Base-by-base conservation (phyloP, 352 stramenopile genomes). In the Phytophthora palmivora region DNA sequence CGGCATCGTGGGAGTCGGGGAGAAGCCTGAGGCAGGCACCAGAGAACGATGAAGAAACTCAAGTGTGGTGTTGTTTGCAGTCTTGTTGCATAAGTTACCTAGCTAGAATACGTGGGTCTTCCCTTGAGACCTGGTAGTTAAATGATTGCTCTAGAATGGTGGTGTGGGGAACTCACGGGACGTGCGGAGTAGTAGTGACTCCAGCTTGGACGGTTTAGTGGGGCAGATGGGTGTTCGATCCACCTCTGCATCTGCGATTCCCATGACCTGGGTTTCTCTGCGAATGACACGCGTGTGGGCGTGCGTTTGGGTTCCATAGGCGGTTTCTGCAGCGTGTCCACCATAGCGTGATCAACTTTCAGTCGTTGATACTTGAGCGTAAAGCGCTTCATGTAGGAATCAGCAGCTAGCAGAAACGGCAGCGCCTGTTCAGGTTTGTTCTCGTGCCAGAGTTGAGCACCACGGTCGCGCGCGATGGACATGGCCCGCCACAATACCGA, bases 331-430 rank as follows among this genome's bases (percentile, higher is more conserved):
- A 89, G 67, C 21, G 79, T 83, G 52, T 91, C 82, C 9, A 95
- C 73, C 80, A 95, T 87, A 28, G 86, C 86, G 60, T 91, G 82
- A 41, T 95, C 86, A 28, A 95, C 86, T 75, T 91, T 92, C 18
- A 95, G 71, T 24, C 84, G 82, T 66, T 95, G 84, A 58, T 91
- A 91, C 72, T 95, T 93, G 69, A 93, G 76, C 54, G 85, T 91
- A 66, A 95, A 95, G 53, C 86, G 86, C 67, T 92, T 92, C 86
- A 95, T 93, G 81, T 95, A 95, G 39, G 85, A 92, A 50, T 95
- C 86, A 12, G 86, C 85, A 6, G 84, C 82, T 8, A 93, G 74
- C 18, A 95, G 70, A 64, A 95, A 90, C 0, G 84, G 78, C 21
- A 95, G 65, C 16, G 86, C 86, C 63, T 93, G 82, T 49, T 95